Base-by-base conservation (phyloP, 2,329 filamentous ascomycete genomes). In the Colletotrichum abscissum region DNA sequence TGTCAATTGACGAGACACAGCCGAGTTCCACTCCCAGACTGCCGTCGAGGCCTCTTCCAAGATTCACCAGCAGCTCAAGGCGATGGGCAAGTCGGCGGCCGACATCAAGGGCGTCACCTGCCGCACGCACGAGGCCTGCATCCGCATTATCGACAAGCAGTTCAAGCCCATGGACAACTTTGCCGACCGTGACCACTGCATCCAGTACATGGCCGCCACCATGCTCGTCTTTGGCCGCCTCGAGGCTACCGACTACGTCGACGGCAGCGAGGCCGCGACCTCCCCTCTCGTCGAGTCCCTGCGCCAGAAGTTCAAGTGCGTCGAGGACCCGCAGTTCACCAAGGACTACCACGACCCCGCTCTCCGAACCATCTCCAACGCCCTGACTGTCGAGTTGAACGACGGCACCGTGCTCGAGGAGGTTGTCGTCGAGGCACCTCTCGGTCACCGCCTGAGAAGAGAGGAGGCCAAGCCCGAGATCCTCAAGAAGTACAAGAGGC, bases 141-240 rank as follows among this genome's bases (percentile, higher is more conserved):
- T 99, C 82, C 95, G 97, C 80, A 99, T 99, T 86, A 99, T 99
- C 80, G 97, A 99, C 91, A 99, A 99, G 90, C 97, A 99, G 87
- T 97, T 98, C 90, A 98, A 98, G 91, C 92, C 95, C 79, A 97
- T 99, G 94, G 95, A 98, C 89, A 99, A 99, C 92, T 99, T 98
- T 81, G 97, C 97, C 81, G 97, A 99, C 87, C 95, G 97, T 81
- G 97, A 99, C 86, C 97, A 99, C 90, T 99, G 97, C 87, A 96
- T 99, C 78, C 97, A 98, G 88, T 99, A 99, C 91, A 99, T 99
- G 97, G 94, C 95, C 81, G 89, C 95, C 76, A 95, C 95, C 80
- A 98, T 98, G 95, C 93, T 99, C 78, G 93, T 93, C 77, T 98
- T 96, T 85, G 95, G 97, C 84, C 95, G 97, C 77, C 93, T 99